Evolutionary conservation across 148 eudicot species (phyloP), one percentile per base, ranked within the genome.

Genomic region (Rhododendron ferrugineum): DNA sequence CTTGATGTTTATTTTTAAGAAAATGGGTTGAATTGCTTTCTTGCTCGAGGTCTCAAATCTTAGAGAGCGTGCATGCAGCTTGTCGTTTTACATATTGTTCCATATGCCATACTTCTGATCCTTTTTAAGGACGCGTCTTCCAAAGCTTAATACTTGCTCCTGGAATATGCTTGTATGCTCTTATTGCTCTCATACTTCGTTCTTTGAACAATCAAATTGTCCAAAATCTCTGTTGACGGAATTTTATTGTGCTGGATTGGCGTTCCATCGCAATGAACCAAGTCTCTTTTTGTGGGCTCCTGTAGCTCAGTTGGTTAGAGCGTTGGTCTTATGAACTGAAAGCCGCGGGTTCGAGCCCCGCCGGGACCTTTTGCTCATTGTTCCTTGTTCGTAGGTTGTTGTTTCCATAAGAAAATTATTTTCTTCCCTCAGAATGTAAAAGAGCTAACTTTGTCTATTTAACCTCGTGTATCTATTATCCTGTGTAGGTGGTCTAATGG

Each of bases 241-340:
- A 47, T 46, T 75, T 44, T 40, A 77, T 42, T 22, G 15, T 77
- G 80, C 30, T 77, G 30, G 52, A 40, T 77, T 78, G 58, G 22
- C 15, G 60, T 42, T 22, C 52, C 78, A 75, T 75, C 46, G 4
- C 11, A n/a, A 36, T 2, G 4, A 40, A 30, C 36, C 75, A 70
- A 70, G 37, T 30, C 15, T 64, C 30, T 70, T 11, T 70, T 2
- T 70, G 32, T 30, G 75, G 75, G 37, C 75, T 78, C 80, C 32
- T 4, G 20, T 76, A 76, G 79, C 79, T 76, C 79, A 76, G 28
- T 76, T 76, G 79, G 49, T 78, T 46, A 44, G 80, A 46, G 80
- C 9, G 54, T n/a, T n/a, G 50, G 50, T 76, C 32, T 40, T 42
- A 40, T 76, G 79, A 76, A 46, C 79, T 28, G 16, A 76, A 46